Conservation (phyloP, 192 early-diverging fungal genomes). For the Backusella liffmaniae region DNA sequence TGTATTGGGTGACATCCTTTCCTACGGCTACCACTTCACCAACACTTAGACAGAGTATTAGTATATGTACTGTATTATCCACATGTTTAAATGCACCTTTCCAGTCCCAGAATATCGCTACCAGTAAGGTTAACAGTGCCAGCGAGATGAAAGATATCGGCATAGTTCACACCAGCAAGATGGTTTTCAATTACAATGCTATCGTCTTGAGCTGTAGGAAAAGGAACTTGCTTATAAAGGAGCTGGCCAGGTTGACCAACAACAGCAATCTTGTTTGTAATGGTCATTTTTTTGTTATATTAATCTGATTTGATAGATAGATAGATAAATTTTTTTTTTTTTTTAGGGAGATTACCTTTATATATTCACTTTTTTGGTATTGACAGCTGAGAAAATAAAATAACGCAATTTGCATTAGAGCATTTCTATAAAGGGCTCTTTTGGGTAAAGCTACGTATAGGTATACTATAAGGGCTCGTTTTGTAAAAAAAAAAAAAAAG, state of each 20-base stretch:
- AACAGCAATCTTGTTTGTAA: not conserved
- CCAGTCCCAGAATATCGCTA: conserved; percentile 72
- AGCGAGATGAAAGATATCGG: conserved; percentile 86
- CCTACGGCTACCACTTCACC: conserved; percentile 81
- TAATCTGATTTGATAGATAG: too few species aligned
- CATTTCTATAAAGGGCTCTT: too few species aligned
- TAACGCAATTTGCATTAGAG: too few species aligned
- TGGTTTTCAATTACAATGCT: conserved; percentile 70
- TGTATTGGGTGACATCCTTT: conserved; percentile 56
- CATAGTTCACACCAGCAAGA: conserved; percentile 67
- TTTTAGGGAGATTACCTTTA: too few species aligned
- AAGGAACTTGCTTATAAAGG: conserved; percentile 43
- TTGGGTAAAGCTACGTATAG: too few species aligned
- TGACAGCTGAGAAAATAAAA: too few species aligned
- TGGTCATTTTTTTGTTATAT: not conserved
- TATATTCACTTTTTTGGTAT: too few species aligned
- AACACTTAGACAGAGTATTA: conserved; percentile 20
- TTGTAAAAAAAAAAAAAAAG: too few species aligned
- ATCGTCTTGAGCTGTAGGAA: conserved; percentile 48
- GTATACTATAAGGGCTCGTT: too few species aligned
- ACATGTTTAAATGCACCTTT: conserved; percentile 44
- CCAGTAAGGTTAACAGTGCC: conserved; percentile 70
- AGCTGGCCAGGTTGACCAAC: conserved; percentile 59
- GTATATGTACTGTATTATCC: not conserved
- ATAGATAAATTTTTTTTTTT: too few species aligned